Evolutionary conservation across 345 rosid species (phyloP), one percentile per base, ranked within the genome.

Genomic region (Euphorbia pulcherrima): DNA sequence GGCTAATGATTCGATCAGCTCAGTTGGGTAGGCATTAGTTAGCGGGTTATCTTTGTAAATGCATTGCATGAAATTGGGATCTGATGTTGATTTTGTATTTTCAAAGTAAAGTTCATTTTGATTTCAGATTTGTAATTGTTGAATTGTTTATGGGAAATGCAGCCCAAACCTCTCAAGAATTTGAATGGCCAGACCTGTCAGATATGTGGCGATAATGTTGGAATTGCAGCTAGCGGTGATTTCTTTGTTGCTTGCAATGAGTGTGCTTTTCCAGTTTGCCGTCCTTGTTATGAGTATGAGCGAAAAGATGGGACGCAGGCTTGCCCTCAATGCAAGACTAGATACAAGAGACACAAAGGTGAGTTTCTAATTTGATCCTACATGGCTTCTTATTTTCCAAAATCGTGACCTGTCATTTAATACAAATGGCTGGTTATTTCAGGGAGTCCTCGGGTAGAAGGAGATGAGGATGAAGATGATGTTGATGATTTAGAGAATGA

Each of bases 321-420:
- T 69, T 95, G 99, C 76, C 99, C 99, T 8, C 97, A 95, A 76
- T 95, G 99, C 93, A 95, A 95, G 88, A 92, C 96, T 76, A 88
- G 97, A 80, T 95, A 92, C 79, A 88, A 74, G 76, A 85, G 99
- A 71, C 99, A 87, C 74, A 89, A 87, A 80, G 99, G 99, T 91
- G 53, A 40, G 83, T 57, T 13, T 53, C 27, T 68, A 56, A 35
- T 17, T 56, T 65, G 33, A 3, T 51, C 21, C 10, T 60, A 33
- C 37, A 33, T 33, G 18, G 63, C 35, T 63, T 46, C 44, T 1
- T 51, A 8, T 53, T 27, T 4, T 69, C 30, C 10, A 9, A 3
- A 47, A 28, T 63, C 0, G 18, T 12, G 8, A 46, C 46, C n/a
- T 5, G 4, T 5, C 53, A 35, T 33, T 13, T 47, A 23, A 20